Conservation (phyloP, 495 filamentous ascomycete genomes). For the Patellaria atrata region DNA sequence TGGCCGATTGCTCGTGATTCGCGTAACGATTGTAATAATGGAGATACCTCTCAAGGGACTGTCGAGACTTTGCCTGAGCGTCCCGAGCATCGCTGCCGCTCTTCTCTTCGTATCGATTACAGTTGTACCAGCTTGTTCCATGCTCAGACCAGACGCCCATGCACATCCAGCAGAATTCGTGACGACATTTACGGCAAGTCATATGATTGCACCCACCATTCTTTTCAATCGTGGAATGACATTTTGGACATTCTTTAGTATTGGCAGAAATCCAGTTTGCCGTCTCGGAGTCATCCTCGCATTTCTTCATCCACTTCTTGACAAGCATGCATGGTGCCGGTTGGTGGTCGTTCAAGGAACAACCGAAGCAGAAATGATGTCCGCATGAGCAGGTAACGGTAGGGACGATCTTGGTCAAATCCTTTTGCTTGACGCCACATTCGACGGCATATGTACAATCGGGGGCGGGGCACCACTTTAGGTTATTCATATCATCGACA, state of each 20-base stretch:
- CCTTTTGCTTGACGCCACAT: conserved; percentile 71
- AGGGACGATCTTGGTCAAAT: conserved; percentile 70
- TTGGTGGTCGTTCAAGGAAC: conserved; percentile 80
- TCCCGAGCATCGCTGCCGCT: conserved; percentile 79
- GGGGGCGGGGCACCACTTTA: conserved; percentile 95
- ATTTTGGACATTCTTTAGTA: conserved; percentile 95
- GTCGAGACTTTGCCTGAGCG: conserved; percentile 76
- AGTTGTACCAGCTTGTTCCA: conserved; percentile 99
- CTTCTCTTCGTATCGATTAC: conserved; percentile 93
- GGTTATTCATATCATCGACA: conserved; percentile 85
- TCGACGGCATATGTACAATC: conserved; percentile 89
- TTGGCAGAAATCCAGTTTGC: conserved; percentile 99
- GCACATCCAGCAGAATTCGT: conserved; percentile 99
- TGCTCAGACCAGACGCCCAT: conserved; percentile 99
- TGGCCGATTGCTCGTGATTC: conserved; percentile 96
- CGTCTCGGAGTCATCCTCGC: conserved; percentile 94
- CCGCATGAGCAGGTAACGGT: conserved; percentile 75
- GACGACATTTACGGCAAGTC: conserved; percentile 96
- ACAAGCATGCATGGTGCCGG: conserved; percentile 83
- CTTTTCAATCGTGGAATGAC: conserved; percentile 94
- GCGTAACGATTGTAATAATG: conserved; percentile 99
- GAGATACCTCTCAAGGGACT: conserved; percentile 82
- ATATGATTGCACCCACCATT: conserved; percentile 99
- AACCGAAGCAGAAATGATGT: conserved; percentile 92
- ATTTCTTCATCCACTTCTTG: conserved; percentile 96